Evolutionary conservation across 257 asterid species (phyloP), one percentile per base, ranked within the genome.

Genomic region (Nicotiana tabacum): DNA sequence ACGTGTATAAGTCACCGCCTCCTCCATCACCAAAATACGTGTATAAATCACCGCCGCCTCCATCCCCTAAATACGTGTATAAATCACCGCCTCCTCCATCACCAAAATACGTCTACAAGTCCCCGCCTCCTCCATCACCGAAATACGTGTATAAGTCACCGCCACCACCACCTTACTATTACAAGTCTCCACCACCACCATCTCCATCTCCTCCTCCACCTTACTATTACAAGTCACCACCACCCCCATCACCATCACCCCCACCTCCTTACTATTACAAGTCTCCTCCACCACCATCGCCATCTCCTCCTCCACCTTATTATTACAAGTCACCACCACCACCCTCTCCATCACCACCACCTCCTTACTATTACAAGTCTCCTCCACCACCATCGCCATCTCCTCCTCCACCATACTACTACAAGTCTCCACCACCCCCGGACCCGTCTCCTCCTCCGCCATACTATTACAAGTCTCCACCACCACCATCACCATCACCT

Each of bases 181-280:
- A 86, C 35, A 83, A 84, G 21, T 88, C 88, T 0, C 89, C 91
- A 0, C 78, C 89, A n/a, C 90, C 92, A 0, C 92, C 88, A 0
- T 4, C 83, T 0, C 82, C 84, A 32, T 81, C 91, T 0, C 77
- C 89, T 10, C 90, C 92, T 0, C 92, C 88, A 0, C 87, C 83
- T 55, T 17, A 55, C n/a, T 17, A 1, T 1, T 87, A 89, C 37
- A 84, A 86, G 17, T 89, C 90, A 5, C 43, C 43, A 5, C 43
- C 43, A 37, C 43, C 43, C 0, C 87, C 92, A 0, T 88, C 89
- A 0, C 89, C 91, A 0, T 72, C 89, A 9, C 90, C 92, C 0
- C 92, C 88, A 0, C 3, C 83, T 0, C 82, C 85, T 13, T 30
- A 85, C 0, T 83, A 83, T 18, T 85, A 85, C 60, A 82, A 83